Percentiles rank a stretch among this genome's conserved stretches.
Evolutionary conservation across 2,329 filamentous ascomycete genomes (phyloP).

Genomic region (Colletotrichum limetticola): DNA sequence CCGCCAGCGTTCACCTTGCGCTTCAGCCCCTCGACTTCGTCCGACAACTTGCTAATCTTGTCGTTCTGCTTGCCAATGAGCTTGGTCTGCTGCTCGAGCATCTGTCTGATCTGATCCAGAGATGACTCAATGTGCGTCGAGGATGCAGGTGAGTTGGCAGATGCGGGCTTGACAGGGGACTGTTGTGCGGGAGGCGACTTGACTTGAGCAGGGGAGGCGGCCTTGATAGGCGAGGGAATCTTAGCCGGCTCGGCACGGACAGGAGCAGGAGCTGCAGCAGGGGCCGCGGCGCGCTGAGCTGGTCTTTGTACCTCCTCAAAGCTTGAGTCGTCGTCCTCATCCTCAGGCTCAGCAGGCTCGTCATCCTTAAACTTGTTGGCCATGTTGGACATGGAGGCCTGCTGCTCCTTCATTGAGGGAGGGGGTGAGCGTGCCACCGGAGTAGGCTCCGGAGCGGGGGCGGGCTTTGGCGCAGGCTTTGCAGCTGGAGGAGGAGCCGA

Average conservation of each 20-base stretch:
- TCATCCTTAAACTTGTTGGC: constrained; percentile 88
- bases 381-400: constrained; percentile 85
- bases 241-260: constrained; percentile 54
- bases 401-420: constrained; percentile 84
- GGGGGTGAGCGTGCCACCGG: constrained; percentile 59
- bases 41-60: constrained; percentile 76
- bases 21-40: constrained; percentile 85
- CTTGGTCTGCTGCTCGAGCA: constrained; percentile 81
- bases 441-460: constrained; percentile 60
- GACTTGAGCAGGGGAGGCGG: constrained; percentile 46
- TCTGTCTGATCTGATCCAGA: constrained; percentile 79
- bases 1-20: constrained; percentile 70
- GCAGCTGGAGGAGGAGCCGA: constrained; percentile 55
- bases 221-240: constrained; percentile 54
- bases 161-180: constrained; percentile 32
- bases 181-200: constrained; percentile 29
- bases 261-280: constrained; percentile 44
- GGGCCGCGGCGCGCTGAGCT: constrained; percentile 65
- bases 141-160: constrained; percentile 40
- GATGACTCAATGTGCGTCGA: constrained; percentile 66
- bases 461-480: constrained; percentile 63
- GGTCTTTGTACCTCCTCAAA: constrained; percentile 90
- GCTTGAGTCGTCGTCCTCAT: constrained; percentile 76
- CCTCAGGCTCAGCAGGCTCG: constrained; percentile 66
- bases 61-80: constrained; percentile 82